Evolutionary conservation across 352 stramenopile genomes (phyloP), one percentile per base, ranked within the genome.

Genomic region (Elongisporangium prolatum): DNA sequence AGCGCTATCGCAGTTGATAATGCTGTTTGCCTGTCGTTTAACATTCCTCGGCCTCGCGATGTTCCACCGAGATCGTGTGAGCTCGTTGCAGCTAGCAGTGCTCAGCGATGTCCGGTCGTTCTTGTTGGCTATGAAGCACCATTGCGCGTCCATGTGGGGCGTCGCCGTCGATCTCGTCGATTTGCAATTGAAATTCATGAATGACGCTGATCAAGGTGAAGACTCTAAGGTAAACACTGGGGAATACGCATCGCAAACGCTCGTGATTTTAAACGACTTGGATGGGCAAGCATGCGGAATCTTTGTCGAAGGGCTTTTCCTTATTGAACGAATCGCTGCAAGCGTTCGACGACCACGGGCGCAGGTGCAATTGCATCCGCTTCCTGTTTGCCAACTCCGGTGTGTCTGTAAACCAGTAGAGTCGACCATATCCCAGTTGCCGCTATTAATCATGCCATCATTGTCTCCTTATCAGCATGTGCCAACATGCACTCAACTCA

Each of bases 21-120:
- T 17, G 34, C 11, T 44, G 4, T 44, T 44, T 17, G 11, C 34
- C 34, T 44, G 34, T 11, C 34, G 34, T 13, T 44, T 44, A 11
- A 13, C 34, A 17, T 44, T 44, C 17, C 34, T 44, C 34, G 34
- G 34, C 2, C 34, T 44, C 34, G 14, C 34, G 34, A 14, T 44
- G 34, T 44, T 44, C 11, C 34, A 44, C 10, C 8, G 4, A 17
- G 11, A 44, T 44, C 34, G 34, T 44, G 34, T 44, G 48, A 52
- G 16, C 48, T 40, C 50, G 7, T 48, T 67, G 34, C 59, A 67
- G 17, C 22, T 67, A 16, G 56, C 50, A 1, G 44, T 60, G 18
- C 52, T 67, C 14, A 67, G 61, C 13, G 56, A 67, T 21, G 52
- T 21, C 2, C 61, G 61, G 1, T 14, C 14, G 4, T 67, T 67